Evolutionary conservation across 495 filamentous ascomycete genomes (phyloP), one percentile per base, ranked within the genome.

Genomic region (Chaetomium tenue): DNA sequence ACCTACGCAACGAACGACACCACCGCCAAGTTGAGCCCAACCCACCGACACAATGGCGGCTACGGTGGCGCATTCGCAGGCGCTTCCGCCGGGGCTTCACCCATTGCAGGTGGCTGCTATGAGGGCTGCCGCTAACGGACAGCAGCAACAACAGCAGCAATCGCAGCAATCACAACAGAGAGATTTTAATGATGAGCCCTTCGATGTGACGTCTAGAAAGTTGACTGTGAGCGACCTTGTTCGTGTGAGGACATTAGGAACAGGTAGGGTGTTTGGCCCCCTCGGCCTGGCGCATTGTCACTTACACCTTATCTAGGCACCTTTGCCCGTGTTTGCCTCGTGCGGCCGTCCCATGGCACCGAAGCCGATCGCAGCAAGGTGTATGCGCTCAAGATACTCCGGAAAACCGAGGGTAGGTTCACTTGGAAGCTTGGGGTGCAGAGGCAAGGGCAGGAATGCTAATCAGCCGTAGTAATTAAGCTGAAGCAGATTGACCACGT

Each of bases 401-500:
- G 92, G 65, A 98, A 98, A 76, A 88, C 86, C 25, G 91, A 96
- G 73, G 71, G 71, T 74, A 33, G 11, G 70, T 52, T 39, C 23
- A 2, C 8, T 22, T n/a, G 40, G 6, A 13, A 25, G 16, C 11
- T 16, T 12, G 26, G 18, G n/a, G 0, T n/a, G n/a, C n/a, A n/a
- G n/a, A n/a, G 1, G 20, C 8, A 56, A 8, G 79, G 50, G 48
- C 30, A 37, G 30, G 52, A 62, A 48, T 64, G 30, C 51, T 64
- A 42, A 63, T 60, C 47, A 11, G 53, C 65, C 64, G 62, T 76
- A 91, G 92, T 98, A 63, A 93, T 98, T 79, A 91, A 91, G 68
- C 81, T 97, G 66, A 98, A 98, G 83, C 94, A 98, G 78, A 88
- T 97, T 68, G 94, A 97, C 78, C 94, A 98, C 81, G 92, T 97